Evolutionary conservation across 768 basidiomycete genomes (phyloP).

Genomic region (Rhodotorula kratochvilovae): DNA sequence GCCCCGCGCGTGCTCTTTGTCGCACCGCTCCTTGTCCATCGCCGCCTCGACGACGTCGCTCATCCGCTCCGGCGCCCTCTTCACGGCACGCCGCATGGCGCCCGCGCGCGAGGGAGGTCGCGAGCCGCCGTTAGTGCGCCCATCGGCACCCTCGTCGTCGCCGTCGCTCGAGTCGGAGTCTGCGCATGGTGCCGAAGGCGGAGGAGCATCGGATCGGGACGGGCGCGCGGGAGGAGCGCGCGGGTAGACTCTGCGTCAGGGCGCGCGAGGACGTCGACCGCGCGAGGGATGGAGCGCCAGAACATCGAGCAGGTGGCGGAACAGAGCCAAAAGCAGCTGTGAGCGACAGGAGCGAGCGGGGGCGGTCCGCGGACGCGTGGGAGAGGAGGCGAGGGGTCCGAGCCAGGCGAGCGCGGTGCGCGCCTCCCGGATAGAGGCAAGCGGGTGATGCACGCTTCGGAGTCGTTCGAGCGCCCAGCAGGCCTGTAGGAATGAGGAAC

Average conservation of each 20-base stretch:
- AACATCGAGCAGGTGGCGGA: background rate
- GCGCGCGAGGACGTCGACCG: constrained; percentile 3
- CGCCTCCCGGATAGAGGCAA: too few relatives aligned
- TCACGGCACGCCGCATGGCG: background rate
- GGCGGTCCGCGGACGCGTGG: background rate
- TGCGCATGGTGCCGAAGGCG: background rate
- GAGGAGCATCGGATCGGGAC: background rate
- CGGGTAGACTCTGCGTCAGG: background rate
- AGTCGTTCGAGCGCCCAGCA: too few relatives aligned
- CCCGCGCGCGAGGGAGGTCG: background rate
- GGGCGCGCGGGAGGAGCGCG: background rate
- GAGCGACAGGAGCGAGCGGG: background rate
- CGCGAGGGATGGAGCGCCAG: constrained; percentile 7
- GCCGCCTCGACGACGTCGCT: background rate
- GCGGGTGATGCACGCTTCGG: too few relatives aligned
- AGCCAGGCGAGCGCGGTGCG: background rate
- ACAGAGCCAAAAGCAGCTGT: background rate
- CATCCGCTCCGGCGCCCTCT: background rate
- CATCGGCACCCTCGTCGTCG: background rate
- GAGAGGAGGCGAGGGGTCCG: background rate
- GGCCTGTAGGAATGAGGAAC: too few relatives aligned
- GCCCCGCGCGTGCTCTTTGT: background rate
- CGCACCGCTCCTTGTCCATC: background rate
- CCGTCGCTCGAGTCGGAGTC: background rate
- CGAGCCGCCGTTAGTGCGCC: background rate